These are phyloP conservation scores for Kokia cookei DNA, from an alignment of 441 rosid species.

Conservation along the genomic window DNA sequence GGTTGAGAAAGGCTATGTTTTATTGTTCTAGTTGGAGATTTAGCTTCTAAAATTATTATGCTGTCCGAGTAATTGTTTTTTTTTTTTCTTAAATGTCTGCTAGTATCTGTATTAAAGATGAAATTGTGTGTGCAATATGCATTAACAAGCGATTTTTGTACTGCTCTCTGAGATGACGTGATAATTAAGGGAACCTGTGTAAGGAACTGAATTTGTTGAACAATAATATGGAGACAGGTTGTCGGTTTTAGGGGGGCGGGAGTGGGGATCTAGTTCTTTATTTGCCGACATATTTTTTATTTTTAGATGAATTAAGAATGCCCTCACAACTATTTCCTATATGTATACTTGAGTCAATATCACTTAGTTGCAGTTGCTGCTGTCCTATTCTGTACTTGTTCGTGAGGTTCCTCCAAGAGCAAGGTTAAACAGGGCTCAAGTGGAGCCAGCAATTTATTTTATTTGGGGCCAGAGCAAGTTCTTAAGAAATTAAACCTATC, in stretches of 20 bases:
- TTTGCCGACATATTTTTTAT: background rate
- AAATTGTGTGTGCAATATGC: background rate
- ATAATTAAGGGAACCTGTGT: background rate
- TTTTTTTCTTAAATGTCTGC: background rate
- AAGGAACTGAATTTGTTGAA: constrained; percentile 2
- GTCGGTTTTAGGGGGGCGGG: background rate
- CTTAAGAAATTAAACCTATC: background rate
- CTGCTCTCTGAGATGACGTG: background rate
- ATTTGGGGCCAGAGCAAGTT: background rate
- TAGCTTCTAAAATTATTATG: background rate
- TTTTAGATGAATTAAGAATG: background rate
- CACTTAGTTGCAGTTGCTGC: background rate
- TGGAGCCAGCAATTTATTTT: background rate
- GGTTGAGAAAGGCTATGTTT: background rate
- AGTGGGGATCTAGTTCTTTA: background rate
- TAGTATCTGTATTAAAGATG: background rate
- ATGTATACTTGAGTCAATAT: background rate
- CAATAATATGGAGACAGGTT: background rate
- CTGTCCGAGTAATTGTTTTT: background rate
- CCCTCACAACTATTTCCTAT: background rate
- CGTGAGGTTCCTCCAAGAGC: background rate
- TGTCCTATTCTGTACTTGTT: background rate
- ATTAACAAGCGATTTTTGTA: background rate
- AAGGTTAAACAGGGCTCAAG: background rate
- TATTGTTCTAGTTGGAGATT: background rate